phyloP scores from a whole-genome alignment of 192 early-diverging fungal species.

The Obelidium mucronatum region DNA sequence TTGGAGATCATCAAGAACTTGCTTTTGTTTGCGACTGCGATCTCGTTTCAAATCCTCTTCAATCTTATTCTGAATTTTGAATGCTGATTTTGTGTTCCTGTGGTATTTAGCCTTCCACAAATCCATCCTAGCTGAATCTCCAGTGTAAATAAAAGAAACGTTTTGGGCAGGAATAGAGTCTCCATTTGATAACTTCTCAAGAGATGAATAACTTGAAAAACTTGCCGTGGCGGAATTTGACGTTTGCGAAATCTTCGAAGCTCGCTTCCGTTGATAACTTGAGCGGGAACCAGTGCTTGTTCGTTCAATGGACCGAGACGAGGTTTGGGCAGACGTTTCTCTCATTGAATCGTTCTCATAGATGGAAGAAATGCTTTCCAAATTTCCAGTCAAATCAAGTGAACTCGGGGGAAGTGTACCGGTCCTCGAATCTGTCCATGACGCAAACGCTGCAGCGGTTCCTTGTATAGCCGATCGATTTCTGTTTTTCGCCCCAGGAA shows the following conservation, averaged over 20 bases:
- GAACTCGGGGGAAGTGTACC: neutral
- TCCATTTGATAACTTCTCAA: too few relatives aligned
- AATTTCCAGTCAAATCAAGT: neutral
- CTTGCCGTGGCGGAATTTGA: too few relatives aligned
- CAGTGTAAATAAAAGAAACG: conserved; percentile 24
- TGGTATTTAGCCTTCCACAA: conserved; percentile 30
- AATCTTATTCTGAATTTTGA: conserved; percentile 20
- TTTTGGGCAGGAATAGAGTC: too few relatives aligned
- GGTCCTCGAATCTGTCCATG: neutral
- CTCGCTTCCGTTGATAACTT: too few relatives aligned
- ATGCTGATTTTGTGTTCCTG: conserved; percentile 18
- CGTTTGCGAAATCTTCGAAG: too few relatives aligned
- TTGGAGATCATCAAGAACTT: neutral
- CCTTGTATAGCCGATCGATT: neutral
- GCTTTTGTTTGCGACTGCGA: neutral
- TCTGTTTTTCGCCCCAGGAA: conserved; percentile 17
- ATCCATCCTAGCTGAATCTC: conserved; percentile 13
- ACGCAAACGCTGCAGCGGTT: conserved; percentile 13
- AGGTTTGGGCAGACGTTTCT: too few relatives aligned
- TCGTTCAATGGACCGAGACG: too few relatives aligned
- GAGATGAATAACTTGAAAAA: too few relatives aligned
- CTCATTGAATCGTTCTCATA: too few relatives aligned
- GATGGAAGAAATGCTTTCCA: too few relatives aligned
- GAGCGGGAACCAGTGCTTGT: too few relatives aligned
- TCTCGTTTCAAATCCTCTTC: neutral